Evolutionary conservation across 306 rosid genomes (phyloP), one percentile per base, ranked within the genome.

Genomic region (Corylus heterophylla): DNA sequence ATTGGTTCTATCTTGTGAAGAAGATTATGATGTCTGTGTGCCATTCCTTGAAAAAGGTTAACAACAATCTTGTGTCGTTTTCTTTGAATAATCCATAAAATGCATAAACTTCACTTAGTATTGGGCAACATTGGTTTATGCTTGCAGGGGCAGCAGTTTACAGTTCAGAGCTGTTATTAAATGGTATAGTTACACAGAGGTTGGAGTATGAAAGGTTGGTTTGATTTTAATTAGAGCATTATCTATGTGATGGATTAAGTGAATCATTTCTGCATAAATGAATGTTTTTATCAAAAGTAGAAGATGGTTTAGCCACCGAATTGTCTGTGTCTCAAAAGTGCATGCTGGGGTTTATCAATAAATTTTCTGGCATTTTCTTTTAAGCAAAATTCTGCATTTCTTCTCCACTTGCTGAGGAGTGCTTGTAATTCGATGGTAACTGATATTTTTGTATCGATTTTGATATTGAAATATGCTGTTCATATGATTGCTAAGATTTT

Each of bases 111-210:
- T 39, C 13, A 74, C 64, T 73, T 66, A 74, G 39, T 81, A 73
- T 59, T 37, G 50, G 14, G 63, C 62, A 52, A 39, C 74, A 70
- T 70, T 80, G 27, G 50, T 68, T 73, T 82, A 69, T 83, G 49
- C 42, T 76, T 87, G 83, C 92, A 95, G 99, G 99, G 75, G 90
- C 89, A 68, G 67, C 85, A 66, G 87, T 91, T 72, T 93, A 88
- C 88, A 89, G 96, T 77, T 93, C 99, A 39, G 98, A 95, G 90
- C 92, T 95, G 77, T 78, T 95, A 63, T 76, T 95, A 84, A 93
- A 93, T 75, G 99, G 98, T 76, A 93, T 95, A 71, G 98, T 95
- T 74, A 89, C 92, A 54, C 99, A 95, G 86, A 93, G 76, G 94
- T 88, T 95, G 89, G 97, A 91, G 75, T 93, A 84, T 82, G 91